These are phyloP conservation scores for Cruciata laevipes DNA, from an alignment of 257 asterid species.

Conservation along the genomic window DNA sequence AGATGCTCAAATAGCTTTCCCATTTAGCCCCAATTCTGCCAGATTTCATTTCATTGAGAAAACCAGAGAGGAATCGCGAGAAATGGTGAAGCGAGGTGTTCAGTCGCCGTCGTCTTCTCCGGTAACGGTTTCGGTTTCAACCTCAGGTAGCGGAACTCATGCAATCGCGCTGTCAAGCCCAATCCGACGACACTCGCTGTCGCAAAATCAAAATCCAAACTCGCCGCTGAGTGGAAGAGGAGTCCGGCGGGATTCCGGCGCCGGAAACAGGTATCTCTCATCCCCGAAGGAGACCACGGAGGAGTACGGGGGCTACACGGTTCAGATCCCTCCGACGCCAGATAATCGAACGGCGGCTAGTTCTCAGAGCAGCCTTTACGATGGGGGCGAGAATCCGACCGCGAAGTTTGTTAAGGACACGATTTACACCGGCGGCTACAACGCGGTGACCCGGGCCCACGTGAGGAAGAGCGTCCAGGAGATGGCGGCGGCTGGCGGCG, in stretches of 20 bases:
- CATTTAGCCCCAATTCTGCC: background rate
- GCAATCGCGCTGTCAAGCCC: slow-evolving; percentile 67
- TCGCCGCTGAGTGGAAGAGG: slow-evolving; percentile 34
- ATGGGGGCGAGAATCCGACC: slow-evolving; percentile 39
- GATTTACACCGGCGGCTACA: slow-evolving; percentile 79
- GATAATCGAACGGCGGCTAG: slow-evolving; percentile 44
- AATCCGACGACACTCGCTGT: slow-evolving; percentile 57
- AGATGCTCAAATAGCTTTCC: slow-evolving; percentile 1
- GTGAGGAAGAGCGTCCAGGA: slow-evolving; percentile 50
- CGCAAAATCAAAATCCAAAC: slow-evolving; percentile 52
- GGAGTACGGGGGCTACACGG: slow-evolving; percentile 78
- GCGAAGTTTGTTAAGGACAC: slow-evolving; percentile 64
- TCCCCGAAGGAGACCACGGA: slow-evolving; percentile 64
- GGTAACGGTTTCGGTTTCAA: slow-evolving; percentile 69
- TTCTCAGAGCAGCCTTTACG: slow-evolving; percentile 35
- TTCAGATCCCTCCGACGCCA: slow-evolving; percentile 88
- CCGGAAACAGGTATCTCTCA: slow-evolving; percentile 58
- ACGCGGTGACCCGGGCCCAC: slow-evolving; percentile 71
- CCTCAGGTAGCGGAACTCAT: slow-evolving; percentile 54
- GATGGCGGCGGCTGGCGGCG: slow-evolving; percentile 22
- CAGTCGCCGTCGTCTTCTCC: slow-evolving; percentile 74
- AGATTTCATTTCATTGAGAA: background rate
- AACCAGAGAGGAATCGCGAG: too few relatives aligned
- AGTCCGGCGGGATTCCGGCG: slow-evolving; percentile 12
- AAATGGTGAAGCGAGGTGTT: slow-evolving; percentile 42